Conservation (phyloP, 345 rosid species). For the Acer negundo region DNA sequence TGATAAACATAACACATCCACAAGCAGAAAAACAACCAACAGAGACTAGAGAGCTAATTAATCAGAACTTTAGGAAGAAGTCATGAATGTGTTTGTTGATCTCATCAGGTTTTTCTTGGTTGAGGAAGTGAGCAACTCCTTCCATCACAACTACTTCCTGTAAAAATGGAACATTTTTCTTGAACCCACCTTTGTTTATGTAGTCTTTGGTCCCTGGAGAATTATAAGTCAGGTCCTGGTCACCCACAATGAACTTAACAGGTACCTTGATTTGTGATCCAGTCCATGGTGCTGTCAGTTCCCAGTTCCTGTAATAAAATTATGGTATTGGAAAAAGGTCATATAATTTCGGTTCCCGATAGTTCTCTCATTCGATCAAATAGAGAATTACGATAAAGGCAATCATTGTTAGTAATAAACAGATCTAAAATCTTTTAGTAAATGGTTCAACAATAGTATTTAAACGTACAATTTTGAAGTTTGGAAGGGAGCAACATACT, state of each 20-base stretch:
- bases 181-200: constrained; percentile 54
- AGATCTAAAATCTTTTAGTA: too few relatives aligned
- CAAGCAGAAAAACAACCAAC: neutral
- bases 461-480: neutral
- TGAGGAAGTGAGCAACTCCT: constrained; percentile 73
- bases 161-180: constrained; percentile 59
- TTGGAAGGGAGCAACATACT: constrained; percentile 37
- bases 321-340: neutral
- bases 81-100: constrained; percentile 62
- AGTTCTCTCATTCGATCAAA: neutral
- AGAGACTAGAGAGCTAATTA: constrained; percentile 1
- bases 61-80: constrained; percentile 42
- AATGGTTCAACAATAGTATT: too few relatives aligned
- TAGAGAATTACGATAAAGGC: too few relatives aligned
- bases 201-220: constrained; percentile 56
- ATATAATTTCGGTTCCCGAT: too few relatives aligned
- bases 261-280: constrained; percentile 61
- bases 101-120: constrained; percentile 65
- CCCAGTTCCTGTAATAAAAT: constrained; percentile 58
- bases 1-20: neutral
- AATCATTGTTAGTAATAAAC: too few relatives aligned
- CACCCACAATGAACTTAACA: constrained; percentile 74
- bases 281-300: constrained; percentile 72
- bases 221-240: constrained; percentile 60
- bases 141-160: constrained; percentile 72